These are phyloP conservation scores for Paraphaeosphaeria sporulosa DNA, from an alignment of 2,329 filamentous ascomycete species.

Conservation along the genomic window DNA sequence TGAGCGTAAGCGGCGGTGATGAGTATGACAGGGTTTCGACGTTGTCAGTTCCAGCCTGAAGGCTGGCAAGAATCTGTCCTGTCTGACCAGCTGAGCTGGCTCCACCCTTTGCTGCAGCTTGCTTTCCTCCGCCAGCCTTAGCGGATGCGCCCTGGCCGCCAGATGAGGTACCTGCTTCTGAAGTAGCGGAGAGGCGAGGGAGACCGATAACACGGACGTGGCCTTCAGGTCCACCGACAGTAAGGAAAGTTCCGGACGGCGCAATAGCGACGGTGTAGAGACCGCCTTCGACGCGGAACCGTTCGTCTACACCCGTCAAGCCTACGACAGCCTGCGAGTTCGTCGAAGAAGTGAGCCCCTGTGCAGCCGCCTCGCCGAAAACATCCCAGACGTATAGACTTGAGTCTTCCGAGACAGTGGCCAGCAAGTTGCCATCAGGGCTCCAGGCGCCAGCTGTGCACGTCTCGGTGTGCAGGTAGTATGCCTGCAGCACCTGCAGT, in stretches of 20 bases:
- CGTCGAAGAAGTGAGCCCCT: slow-evolving; percentile 63
- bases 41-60: slow-evolving; percentile 80
- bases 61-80: slow-evolving; percentile 79
- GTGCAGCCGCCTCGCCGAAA: slow-evolving; percentile 77
- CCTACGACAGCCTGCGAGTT: slow-evolving; percentile 73
- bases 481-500: slow-evolving; percentile 85
- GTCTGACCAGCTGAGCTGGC: slow-evolving; percentile 58
- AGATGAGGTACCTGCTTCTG: slow-evolving; percentile 46
- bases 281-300: slow-evolving; percentile 90
- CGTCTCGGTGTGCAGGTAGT: slow-evolving; percentile 85
- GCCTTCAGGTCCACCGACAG: slow-evolving; percentile 87
- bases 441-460: slow-evolving; percentile 94
- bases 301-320: slow-evolving; percentile 81
- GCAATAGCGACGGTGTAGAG: slow-evolving; percentile 88
- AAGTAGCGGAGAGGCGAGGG: slow-evolving; percentile 64
- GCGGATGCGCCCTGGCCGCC: slow-evolving; percentile 57
- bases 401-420: slow-evolving; percentile 87
- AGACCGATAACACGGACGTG: slow-evolving; percentile 85
- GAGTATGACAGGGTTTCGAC: slow-evolving; percentile 79
- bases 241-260: slow-evolving; percentile 79
- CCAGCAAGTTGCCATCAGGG: slow-evolving; percentile 82
- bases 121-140: slow-evolving; percentile 57
- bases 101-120: slow-evolving; percentile 51
- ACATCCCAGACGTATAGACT: slow-evolving; percentile 93
- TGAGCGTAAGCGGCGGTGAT: slow-evolving; percentile 65